phyloP scores from a whole-genome alignment of 345 rosid species.

The Stellera chamaejasme region DNA sequence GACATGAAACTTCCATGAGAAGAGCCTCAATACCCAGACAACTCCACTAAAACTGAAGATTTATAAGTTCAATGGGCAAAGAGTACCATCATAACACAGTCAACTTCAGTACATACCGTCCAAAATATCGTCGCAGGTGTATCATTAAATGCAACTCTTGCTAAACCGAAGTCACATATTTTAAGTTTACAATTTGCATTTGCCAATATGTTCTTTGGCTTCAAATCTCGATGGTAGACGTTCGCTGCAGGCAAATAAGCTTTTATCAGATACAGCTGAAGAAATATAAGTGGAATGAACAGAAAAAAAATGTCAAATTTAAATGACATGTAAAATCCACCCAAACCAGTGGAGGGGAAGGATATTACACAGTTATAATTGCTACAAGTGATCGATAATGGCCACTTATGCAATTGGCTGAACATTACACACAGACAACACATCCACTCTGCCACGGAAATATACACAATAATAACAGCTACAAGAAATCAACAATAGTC shows the following conservation, averaged over 20 bases:
- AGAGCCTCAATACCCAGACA: no score
- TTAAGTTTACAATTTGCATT: conserved; percentile 97
- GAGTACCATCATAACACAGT: conserved; percentile 6
- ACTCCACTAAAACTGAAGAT: no score
- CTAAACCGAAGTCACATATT: conserved; percentile 93
- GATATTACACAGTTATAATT: background rate
- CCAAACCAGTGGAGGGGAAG: background rate
- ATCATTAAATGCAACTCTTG: conserved; percentile 93
- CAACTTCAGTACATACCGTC: conserved; percentile 50
- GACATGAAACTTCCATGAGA: conserved; percentile 7
- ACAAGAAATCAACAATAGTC: no score
- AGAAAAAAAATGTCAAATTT: background rate
- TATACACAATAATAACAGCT: no score
- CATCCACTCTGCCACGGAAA: no score
- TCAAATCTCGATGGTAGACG: conserved; percentile 88
- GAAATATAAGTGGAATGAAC: background rate
- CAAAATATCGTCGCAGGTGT: conserved; percentile 84
- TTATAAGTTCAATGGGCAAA: background rate
- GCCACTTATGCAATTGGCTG: background rate
- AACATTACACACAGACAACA: no score
- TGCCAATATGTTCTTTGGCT: conserved; percentile 94
- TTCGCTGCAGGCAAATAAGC: conserved; percentile 60
- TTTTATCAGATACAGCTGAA: conserved; percentile 2
- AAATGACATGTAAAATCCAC: background rate
- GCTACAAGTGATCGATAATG: background rate